Evolutionary conservation across 805 yeast species (phyloP).

Genomic region (Ogataea thermomethanolica): DNA sequence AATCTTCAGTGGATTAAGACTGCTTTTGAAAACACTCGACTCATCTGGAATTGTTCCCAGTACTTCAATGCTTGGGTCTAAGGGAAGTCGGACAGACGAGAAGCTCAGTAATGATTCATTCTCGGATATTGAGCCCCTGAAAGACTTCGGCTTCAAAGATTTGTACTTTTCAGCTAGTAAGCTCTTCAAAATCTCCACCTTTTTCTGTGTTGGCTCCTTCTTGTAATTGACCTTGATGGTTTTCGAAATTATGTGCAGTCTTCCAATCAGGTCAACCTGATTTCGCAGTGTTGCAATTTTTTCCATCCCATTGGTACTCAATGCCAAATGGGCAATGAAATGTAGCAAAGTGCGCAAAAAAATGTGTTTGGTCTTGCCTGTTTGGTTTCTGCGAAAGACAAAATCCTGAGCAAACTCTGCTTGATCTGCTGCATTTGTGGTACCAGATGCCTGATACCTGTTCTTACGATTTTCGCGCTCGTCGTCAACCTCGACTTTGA

Average conservation of each 20-base stretch:
- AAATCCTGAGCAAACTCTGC: not conserved
- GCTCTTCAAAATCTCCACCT: constrained; percentile 64
- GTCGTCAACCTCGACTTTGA: constrained; percentile 83
- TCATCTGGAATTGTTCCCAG: constrained; percentile 77
- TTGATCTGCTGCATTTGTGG: constrained; percentile 12
- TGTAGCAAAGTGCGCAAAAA: constrained; percentile 30
- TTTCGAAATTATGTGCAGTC: constrained; percentile 61
- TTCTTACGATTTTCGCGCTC: constrained; percentile 26
- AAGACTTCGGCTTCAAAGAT: constrained; percentile 9
- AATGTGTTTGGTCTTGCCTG: constrained; percentile 12
- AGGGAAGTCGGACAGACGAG: constrained; percentile 65
- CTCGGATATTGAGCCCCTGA: constrained; percentile 12
- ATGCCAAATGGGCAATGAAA: constrained; percentile 25
- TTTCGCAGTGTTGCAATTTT: constrained; percentile 31
- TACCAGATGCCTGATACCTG: not conserved
- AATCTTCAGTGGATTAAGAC: constrained; percentile 83
- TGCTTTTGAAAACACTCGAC: constrained; percentile 85
- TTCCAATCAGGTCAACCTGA: constrained; percentile 68
- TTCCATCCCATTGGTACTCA: constrained; percentile 24
- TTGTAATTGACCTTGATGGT: constrained; percentile 51
- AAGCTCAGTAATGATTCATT: constrained; percentile 34
- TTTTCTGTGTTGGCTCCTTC: constrained; percentile 76
- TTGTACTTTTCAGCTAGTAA: constrained; percentile 50
- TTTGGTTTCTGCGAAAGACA: not conserved
- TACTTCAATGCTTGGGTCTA: constrained; percentile 75